Evolutionary conservation across 1,139 yeast species (phyloP).

Genomic region (Wickerhamomyces sp.): DNA sequence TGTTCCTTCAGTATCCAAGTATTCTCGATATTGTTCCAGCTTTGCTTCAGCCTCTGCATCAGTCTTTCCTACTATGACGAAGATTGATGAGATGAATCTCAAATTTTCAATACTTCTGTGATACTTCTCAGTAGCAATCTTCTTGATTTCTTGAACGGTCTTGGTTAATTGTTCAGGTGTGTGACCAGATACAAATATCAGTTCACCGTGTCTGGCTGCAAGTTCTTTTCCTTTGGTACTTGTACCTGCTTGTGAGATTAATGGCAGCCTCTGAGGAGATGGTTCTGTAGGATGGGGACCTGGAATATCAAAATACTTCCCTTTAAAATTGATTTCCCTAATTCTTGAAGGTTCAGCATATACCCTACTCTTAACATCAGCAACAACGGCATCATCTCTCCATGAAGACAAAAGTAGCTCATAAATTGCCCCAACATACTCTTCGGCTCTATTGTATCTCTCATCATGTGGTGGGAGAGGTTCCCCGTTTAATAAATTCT

Average conservation of each 20-base stretch:
- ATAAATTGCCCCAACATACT: constrained; percentile 35
- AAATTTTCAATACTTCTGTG: constrained; percentile 25
- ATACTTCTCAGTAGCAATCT: constrained; percentile 20
- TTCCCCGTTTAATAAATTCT: constrained; percentile 33
- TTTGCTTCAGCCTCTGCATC: constrained; percentile 28
- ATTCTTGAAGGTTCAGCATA: constrained; percentile 34
- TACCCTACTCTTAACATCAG: constrained; percentile 28
- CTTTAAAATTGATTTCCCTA: constrained; percentile 35
- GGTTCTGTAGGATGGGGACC: constrained; percentile 38
- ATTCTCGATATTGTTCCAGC: constrained; percentile 19
- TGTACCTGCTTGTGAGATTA: constrained; percentile 42
- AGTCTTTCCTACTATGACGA: constrained; percentile 28
- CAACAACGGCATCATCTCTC: constrained; percentile 37
- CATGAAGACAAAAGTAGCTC: constrained; percentile 36
- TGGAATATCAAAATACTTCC: constrained; percentile 35
- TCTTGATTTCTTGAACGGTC: constrained; percentile 21
- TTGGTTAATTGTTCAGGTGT: constrained; percentile 21
- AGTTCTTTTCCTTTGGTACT: constrained; percentile 37
- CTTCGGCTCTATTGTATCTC: constrained; percentile 36
- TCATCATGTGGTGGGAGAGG: constrained; percentile 36
- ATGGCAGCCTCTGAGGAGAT: constrained; percentile 38
- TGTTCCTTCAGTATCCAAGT: constrained; percentile 28
- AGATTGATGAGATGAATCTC: constrained; percentile 24
- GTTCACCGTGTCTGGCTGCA: constrained; percentile 41
- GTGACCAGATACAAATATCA: constrained; percentile 31